These are phyloP conservation scores for Phyllosticta capitalensis DNA, from an alignment of 2,329 filamentous ascomycete species.

Conservation along the genomic window DNA sequence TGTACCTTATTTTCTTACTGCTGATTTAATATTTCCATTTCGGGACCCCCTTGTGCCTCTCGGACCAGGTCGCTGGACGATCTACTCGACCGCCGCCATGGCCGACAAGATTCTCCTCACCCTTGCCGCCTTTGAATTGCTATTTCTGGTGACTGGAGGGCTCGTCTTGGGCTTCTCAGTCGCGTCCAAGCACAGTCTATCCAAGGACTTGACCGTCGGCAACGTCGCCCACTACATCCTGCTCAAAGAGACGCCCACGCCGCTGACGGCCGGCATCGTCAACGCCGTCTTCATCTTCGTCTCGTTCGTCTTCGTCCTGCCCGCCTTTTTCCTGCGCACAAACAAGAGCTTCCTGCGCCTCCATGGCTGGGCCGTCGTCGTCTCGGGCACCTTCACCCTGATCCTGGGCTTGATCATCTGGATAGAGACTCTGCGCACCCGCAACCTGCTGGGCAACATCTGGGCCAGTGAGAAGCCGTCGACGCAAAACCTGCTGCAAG, in stretches of 20 bases:
- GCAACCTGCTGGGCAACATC: slow-evolving; percentile 50
- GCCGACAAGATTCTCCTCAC: slow-evolving; percentile 45
- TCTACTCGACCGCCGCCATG: slow-evolving; percentile 15
- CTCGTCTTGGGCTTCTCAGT: slow-evolving; percentile 46
- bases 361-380: slow-evolving; percentile 54
- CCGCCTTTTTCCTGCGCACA: slow-evolving; percentile 58
- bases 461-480: slow-evolving; percentile 50
- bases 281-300: slow-evolving; percentile 64
- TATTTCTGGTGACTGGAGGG: slow-evolving; percentile 44
- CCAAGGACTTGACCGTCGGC: slow-evolving; percentile 33
- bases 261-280: slow-evolving; percentile 55
- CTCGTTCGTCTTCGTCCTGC: slow-evolving; percentile 57
- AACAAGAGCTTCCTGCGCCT: slow-evolving; percentile 61
- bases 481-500: slow-evolving; percentile 61
- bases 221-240: slow-evolving; percentile 44
- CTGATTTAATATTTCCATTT: background rate
- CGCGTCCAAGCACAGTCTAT: slow-evolving; percentile 31
- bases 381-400: slow-evolving; percentile 55
- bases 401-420: slow-evolving; percentile 53
- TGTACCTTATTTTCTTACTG: background rate
- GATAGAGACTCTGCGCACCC: slow-evolving; percentile 63
- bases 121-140: slow-evolving; percentile 41
- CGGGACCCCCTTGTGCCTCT: too few species aligned
- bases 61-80: background rate
- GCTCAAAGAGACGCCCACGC: slow-evolving; percentile 36